Conservation (phyloP, 2,329 filamentous ascomycete species). For the Zymoseptoria brevis region DNA sequence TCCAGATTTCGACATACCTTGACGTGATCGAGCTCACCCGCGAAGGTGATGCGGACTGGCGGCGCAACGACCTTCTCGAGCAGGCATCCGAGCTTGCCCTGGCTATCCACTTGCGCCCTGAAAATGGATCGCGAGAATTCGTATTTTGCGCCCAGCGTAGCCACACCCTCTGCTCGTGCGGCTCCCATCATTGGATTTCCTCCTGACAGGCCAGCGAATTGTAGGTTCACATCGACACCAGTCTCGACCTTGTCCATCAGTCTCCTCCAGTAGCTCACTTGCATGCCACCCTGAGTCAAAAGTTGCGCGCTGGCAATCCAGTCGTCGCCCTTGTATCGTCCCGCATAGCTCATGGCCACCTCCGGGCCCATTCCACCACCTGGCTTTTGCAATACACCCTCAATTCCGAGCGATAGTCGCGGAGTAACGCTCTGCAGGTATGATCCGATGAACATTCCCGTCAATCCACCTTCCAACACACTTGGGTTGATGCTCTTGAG, state of each 20-base stretch:
- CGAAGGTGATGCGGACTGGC: slow-evolving; percentile 87
- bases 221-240: slow-evolving; percentile 87
- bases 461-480: slow-evolving; percentile 79
- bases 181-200: slow-evolving; percentile 60
- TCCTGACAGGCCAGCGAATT: slow-evolving; percentile 58
- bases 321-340: slow-evolving; percentile 80
- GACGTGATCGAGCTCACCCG: slow-evolving; percentile 90
- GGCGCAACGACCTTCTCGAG: slow-evolving; percentile 94
- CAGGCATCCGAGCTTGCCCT: slow-evolving; percentile 85
- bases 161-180: slow-evolving; percentile 75
- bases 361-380: slow-evolving; percentile 82
- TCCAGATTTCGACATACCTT: slow-evolving; percentile 57
- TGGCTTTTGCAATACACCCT: slow-evolving; percentile 87
- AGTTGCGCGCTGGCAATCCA: slow-evolving; percentile 92
- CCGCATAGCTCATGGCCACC: slow-evolving; percentile 80
- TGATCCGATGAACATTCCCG: slow-evolving; percentile 90
- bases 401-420: slow-evolving; percentile 76
- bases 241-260: slow-evolving; percentile 93
- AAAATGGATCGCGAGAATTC: slow-evolving; percentile 95
- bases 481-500: slow-evolving; percentile 96
- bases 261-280: slow-evolving; percentile 87
- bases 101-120: slow-evolving; percentile 90
- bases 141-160: slow-evolving; percentile 92
- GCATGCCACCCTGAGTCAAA: slow-evolving; percentile 78
- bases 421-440: slow-evolving; percentile 92